Conservation (phyloP, 1,284 basidiomycete species). For the Mixia osmundae region DNA sequence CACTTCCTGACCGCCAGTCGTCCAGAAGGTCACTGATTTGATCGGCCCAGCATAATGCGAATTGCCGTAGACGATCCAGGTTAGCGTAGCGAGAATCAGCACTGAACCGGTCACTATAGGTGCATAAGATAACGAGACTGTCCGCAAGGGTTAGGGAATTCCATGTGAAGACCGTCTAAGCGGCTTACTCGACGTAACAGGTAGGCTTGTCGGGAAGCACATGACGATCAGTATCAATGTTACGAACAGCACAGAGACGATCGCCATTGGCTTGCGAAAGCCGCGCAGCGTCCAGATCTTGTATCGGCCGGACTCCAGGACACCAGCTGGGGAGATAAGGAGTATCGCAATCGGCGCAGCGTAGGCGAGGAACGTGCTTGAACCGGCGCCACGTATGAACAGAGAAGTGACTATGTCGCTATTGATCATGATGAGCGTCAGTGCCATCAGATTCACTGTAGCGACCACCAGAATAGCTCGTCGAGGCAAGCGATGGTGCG, state of each 20-base stretch:
- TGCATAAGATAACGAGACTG: neutral
- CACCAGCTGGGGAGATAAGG: slow-evolving; percentile 7
- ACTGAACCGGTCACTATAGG: slow-evolving; percentile 9
- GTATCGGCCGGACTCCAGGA: neutral
- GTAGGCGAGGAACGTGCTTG: slow-evolving; percentile 10
- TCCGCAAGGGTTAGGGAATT: neutral
- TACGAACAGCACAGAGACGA: slow-evolving; percentile 31
- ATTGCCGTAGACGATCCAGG: slow-evolving; percentile 17
- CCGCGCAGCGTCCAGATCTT: slow-evolving; percentile 18
- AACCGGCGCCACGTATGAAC: slow-evolving; percentile 15
- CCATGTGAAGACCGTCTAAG: slow-evolving; percentile 3
- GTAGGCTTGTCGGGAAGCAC: slow-evolving; percentile 14
- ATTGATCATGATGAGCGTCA: slow-evolving; percentile 12
- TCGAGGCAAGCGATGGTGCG: no score
- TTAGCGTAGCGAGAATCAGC: slow-evolving; percentile 7
- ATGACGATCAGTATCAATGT: slow-evolving; percentile 12
- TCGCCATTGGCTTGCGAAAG: slow-evolving; percentile 25
- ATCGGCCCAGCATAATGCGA: slow-evolving; percentile 17
- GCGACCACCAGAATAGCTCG: no score
- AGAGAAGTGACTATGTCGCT: slow-evolving; percentile 12
- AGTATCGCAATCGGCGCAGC: slow-evolving; percentile 12
- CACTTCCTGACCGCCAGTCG: no score
- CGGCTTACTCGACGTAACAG: slow-evolving; percentile 12
- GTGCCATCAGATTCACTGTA: no score
- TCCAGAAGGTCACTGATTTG: no score